Evolutionary conservation across 345 rosid species (phyloP), one percentile per base, ranked within the genome.

Genomic region (Gossypium rotundifolium): DNA sequence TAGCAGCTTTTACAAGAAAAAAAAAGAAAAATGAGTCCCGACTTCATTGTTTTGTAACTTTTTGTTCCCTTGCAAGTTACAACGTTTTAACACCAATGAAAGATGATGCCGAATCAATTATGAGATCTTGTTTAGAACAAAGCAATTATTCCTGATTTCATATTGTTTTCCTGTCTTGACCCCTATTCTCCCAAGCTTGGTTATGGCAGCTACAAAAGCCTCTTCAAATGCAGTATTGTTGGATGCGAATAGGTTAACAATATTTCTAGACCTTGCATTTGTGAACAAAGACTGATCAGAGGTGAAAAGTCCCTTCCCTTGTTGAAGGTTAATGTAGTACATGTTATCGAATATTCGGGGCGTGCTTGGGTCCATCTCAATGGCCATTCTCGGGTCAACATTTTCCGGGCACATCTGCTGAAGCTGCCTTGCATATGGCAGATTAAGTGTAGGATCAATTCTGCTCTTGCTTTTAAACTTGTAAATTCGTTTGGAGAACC

Each of bases 91-190:
- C 16, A 46, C 40, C 40, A 33, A 33, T 33, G 49, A 9, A 45
- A 45, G 12, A 45, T 45, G 49, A 8, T 9, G 13, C 10, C 49
- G 10, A 45, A 10, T 45, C 49, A 71, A 69, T 27, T 51, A 17
- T 44, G 10, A 22, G 14, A 54, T 55, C 38, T 45, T 57, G 62
- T 74, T 74, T 29, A 61, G 65, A 74, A 46, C 52, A 20, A 77
- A 38, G 44, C 81, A 78, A 38, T 73, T 77, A 42, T 62, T 55
- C 70, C 81, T 74, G 38, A 78, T 78, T n/a, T 74, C 76, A 10
- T 71, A 75, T 1, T 68, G 70, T 44, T 44, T 60, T 18, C 71
- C 77, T 0, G 65, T 74, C 81, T 33, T 78, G 9, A 78, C 77
- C 44, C 81, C 59, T 16, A 68, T 17, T 8, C 75, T 64, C 4